Conservation (phyloP, 2,329 filamentous ascomycete genomes). For the Paracorniculantispora psalliotae region DNA sequence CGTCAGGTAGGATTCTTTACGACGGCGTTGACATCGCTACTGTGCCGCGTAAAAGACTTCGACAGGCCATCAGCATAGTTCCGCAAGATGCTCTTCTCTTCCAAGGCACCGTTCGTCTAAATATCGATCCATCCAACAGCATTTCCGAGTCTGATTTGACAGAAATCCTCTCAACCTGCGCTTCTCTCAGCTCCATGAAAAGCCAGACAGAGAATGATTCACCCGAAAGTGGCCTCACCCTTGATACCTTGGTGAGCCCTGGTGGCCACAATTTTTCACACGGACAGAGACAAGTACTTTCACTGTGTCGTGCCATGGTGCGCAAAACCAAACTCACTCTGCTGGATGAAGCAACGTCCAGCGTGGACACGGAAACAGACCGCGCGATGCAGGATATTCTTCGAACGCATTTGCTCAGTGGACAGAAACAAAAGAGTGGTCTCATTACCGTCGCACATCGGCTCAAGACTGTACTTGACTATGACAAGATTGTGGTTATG, state of each 20-base stretch:
- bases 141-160: conserved; percentile 43
- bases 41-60: conserved; percentile 37
- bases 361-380: conserved; percentile 45
- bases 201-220: conserved; percentile 10
- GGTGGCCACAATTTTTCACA: conserved; percentile 43
- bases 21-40: conserved; percentile 42
- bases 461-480: conserved; percentile 46
- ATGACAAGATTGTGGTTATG: conserved; percentile 47
- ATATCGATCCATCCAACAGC: conserved; percentile 54
- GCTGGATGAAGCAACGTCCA: conserved; percentile 46
- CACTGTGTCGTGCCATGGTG: conserved; percentile 42
- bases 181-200: conserved; percentile 26
- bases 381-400: conserved; percentile 41
- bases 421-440: conserved; percentile 30
- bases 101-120: conserved; percentile 36
- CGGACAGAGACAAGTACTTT: conserved; percentile 46
- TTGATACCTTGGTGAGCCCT: conserved; percentile 36
- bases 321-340: conserved; percentile 43
- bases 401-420: conserved; percentile 28
- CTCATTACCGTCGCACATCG: conserved; percentile 47
- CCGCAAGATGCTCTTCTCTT: conserved; percentile 48
- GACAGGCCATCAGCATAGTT: conserved; percentile 43
- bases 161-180: conserved; percentile 51
- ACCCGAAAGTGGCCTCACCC: conserved; percentile 22
- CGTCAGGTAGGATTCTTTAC: conserved; percentile 38